Evolutionary conservation across 1,284 basidiomycete species (phyloP), one percentile per base, ranked within the genome.

Genomic region (Cutaneotrichosporon sp.): DNA sequence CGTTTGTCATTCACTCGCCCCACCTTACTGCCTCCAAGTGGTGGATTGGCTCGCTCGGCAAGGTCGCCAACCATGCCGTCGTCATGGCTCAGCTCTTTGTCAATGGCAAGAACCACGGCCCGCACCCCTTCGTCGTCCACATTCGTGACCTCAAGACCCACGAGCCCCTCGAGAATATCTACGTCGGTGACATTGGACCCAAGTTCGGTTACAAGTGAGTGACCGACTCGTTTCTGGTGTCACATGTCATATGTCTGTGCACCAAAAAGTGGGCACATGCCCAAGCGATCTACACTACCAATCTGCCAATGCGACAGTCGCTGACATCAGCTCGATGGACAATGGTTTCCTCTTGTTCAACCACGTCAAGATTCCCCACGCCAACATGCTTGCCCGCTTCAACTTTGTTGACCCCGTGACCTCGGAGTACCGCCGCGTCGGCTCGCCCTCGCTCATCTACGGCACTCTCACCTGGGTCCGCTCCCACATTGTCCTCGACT

Each of bases 311-410:
- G 22, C 14, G 34, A 16, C 42, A n/a, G 38, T 30, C 13, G 38
- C 55, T 56, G 13, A 58, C 57, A 21, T 21, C 58, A 68, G 66
- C 62, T 68, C 66, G 55, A 85, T 85, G 70, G 82, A 83, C 70
- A 83, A 83, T 67, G 82, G 82, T 5, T 83, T 80, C 70, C 81
- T 83, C 61, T 78, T 70, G 68, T 85, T 86, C 76, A 85, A 85
- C 65, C 81, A 84, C 65, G 84, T 85, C 62, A 82, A 84, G 62
- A 82, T 86, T 32, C 85, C 85, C 18, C 81, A 85, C 62, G 82
- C 82, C 30, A 74, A 80, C 75, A 85, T 86, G 84, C 81, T 86
- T 68, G 85, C 85, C 82, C 85, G 85, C 77, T 84, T 86, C 76
- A 84, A 83, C 51, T 82, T 84, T 68, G 78, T 80, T n/a, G 64